Conservation (phyloP, 1,284 basidiomycete species). For the Ustanciosporium gigantosporum region DNA sequence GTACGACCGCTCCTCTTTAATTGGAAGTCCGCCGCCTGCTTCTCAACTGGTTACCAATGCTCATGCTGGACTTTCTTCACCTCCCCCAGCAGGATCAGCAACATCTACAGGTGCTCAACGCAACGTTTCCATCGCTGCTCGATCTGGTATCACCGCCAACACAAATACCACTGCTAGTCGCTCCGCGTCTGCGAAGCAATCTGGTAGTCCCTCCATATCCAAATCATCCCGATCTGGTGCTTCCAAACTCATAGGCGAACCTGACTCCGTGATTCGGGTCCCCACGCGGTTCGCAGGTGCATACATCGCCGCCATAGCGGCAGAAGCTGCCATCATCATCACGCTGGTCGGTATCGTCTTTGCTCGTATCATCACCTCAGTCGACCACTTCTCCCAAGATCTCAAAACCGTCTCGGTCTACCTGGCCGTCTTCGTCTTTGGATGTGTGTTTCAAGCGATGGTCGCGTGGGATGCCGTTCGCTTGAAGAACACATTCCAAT, state of each 20-base stretch:
- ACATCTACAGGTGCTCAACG: too few relatives aligned
- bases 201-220: constrained; percentile 27
- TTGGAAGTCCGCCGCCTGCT: too few relatives aligned
- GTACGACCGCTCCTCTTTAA: too few relatives aligned
- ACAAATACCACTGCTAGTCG: too few relatives aligned
- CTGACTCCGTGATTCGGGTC: constrained; percentile 18
- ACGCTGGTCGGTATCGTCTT: constrained; percentile 45
- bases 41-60: too few relatives aligned
- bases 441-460: constrained; percentile 43
- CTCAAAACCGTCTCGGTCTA: constrained; percentile 54
- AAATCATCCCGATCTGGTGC: constrained; percentile 11
- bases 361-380: constrained; percentile 23
- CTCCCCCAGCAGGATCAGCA: too few relatives aligned
- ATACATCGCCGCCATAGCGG: constrained; percentile 24
- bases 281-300: constrained; percentile 13
- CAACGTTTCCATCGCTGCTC: too few relatives aligned
- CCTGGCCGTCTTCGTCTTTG: constrained; percentile 48
- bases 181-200: too few relatives aligned
- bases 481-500: constrained; percentile 53
- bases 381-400: constrained; percentile 40
- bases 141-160: too few relatives aligned
- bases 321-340: constrained; percentile 44
- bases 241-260: constrained; percentile 14
- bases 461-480: constrained; percentile 49
- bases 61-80: too few relatives aligned